These are phyloP conservation scores for Dictyostelium firmibasis DNA, from an alignment of 78 protist genomes.

Conservation along the genomic window DNA sequence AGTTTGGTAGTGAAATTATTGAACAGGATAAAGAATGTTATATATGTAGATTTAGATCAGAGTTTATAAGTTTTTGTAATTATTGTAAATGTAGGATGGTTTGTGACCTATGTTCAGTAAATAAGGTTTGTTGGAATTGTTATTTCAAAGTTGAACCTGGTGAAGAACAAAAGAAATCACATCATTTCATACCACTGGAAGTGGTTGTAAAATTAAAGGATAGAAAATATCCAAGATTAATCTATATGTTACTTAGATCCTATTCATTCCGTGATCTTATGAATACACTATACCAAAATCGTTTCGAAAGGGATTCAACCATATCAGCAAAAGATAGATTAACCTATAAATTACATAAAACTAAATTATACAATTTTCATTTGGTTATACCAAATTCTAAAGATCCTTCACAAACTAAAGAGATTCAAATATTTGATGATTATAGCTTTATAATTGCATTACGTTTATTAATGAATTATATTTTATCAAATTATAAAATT, in stretches of 20 bases:
- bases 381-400: not conserved
- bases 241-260: not conserved
- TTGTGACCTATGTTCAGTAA: not conserved
- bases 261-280: slow-evolving; percentile 1
- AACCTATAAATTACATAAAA: not conserved
- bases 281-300: not conserved
- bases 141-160: not conserved
- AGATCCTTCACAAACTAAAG: not conserved
- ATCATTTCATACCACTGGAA: not conserved
- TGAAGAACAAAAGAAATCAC: not conserved
- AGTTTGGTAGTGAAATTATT: not conserved
- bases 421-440: slow-evolving; percentile 6
- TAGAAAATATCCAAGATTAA: not conserved
- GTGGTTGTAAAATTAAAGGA: not conserved
- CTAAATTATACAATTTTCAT: slow-evolving; percentile 3
- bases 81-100: not conserved
- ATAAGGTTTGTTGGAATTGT: not conserved
- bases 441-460: not conserved
- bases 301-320: not conserved
- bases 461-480: not conserved
- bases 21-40: not conserved
- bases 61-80: not conserved
- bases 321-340: not conserved
- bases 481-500: slow-evolving; percentile 7
- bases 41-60: slow-evolving; percentile 6